Conservation (phyloP, 352 stramenopile species). For the Hyphochytrium catenoides region DNA sequence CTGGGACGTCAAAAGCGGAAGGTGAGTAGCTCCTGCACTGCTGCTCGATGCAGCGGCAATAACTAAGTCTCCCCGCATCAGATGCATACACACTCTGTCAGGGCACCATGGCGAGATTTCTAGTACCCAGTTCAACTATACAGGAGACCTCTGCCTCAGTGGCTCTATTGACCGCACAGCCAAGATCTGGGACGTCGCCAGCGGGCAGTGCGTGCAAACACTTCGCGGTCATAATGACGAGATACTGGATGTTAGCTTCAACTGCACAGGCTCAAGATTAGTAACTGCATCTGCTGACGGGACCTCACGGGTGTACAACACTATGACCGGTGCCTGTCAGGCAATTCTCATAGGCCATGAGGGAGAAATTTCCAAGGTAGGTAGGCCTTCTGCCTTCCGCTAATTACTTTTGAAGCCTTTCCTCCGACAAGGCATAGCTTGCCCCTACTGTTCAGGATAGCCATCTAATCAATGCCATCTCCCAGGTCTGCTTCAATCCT, state of each 20-base stretch:
- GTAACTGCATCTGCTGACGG: constrained; percentile 77
- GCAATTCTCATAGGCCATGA: constrained; percentile 83
- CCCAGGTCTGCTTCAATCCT: constrained; percentile 70
- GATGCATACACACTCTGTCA: constrained; percentile 68
- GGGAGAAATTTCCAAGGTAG: constrained; percentile 75
- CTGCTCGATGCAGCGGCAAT: not conserved
- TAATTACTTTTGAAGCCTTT: no score
- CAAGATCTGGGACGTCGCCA: constrained; percentile 78
- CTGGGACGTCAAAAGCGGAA: constrained; percentile 50
- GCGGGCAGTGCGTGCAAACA: constrained; percentile 71
- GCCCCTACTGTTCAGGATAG: no score
- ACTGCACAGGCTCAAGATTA: constrained; percentile 75
- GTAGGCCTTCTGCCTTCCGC: no score
- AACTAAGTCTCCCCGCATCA: not conserved
- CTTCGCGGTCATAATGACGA: constrained; percentile 82
- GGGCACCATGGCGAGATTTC: constrained; percentile 87
- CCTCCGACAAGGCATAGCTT: no score
- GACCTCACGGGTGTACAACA: constrained; percentile 84
- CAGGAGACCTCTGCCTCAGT: constrained; percentile 66
- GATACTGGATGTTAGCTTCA: constrained; percentile 84
- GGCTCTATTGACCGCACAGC: constrained; percentile 81
- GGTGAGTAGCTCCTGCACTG: constrained; percentile 4
- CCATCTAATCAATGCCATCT: constrained; percentile 2
- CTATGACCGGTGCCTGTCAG: constrained; percentile 78
- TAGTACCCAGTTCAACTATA: constrained; percentile 83